These are phyloP conservation scores for Globisporangium cylindrosporum DNA, from an alignment of 352 stramenopile species.

Conservation along the genomic window DNA sequence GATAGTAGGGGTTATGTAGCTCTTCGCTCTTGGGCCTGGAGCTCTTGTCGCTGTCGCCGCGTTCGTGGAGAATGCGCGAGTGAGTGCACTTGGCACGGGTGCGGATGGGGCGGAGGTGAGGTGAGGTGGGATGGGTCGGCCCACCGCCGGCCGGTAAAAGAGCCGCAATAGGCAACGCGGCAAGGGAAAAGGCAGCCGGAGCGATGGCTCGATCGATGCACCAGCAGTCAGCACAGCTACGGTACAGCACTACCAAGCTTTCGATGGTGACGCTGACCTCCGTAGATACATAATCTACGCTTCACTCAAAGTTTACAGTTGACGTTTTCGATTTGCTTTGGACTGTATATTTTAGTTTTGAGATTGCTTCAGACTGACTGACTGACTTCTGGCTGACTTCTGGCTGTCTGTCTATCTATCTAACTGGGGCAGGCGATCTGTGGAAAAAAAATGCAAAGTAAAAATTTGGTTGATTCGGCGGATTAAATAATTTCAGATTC, in stretches of 20 bases:
- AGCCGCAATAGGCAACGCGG: neutral
- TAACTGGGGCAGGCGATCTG: neutral
- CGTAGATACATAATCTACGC: neutral
- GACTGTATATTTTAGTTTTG: neutral
- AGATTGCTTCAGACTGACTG: neutral
- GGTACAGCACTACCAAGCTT: neutral
- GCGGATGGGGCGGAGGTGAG: neutral
- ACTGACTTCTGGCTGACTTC: neutral
- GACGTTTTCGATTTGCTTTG: neutral
- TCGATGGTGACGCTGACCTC: constrained; percentile 1
- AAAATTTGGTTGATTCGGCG: neutral
- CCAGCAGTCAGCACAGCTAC: neutral
- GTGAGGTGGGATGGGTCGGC: neutral
- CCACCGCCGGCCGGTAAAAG: neutral
- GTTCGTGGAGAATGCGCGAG: constrained; percentile 3
- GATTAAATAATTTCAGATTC: neutral
- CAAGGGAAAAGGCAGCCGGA: neutral
- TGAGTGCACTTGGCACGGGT: neutral
- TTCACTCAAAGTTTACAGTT: neutral
- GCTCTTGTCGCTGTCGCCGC: neutral
- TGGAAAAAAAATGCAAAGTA: neutral
- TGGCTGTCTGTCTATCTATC: neutral
- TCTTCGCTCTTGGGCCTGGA: neutral
- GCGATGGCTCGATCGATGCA: neutral
- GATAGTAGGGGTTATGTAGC: neutral